These are phyloP conservation scores for Thalassiosira hispida DNA, from an alignment of 352 stramenopile genomes.

Conservation along the genomic window DNA sequence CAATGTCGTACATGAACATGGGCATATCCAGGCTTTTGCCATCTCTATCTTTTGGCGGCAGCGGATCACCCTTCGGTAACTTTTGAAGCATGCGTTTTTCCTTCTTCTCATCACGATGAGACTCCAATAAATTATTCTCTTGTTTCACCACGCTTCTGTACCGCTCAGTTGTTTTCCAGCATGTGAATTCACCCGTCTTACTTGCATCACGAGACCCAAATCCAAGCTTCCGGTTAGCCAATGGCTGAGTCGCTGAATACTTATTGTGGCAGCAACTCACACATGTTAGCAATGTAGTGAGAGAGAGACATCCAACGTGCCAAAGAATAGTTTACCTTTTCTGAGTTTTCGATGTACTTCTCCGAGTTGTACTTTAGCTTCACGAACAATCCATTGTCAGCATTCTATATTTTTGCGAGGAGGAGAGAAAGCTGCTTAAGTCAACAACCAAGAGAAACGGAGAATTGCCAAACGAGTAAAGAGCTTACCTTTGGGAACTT, in stretches of 20 bases:
- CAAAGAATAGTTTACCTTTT: conserved; percentile 48
- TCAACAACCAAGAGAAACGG: no score
- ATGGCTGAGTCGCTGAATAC: conserved; percentile 89
- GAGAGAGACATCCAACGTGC: not conserved
- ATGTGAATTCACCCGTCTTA: conserved; percentile 91
- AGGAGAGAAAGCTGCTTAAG: no score
- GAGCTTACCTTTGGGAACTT: conserved; percentile 47
- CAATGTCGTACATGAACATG: conserved; percentile 75
- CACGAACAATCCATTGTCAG: conserved; percentile 86
- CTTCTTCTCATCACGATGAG: conserved; percentile 84
- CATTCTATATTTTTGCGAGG: conserved; percentile 31
- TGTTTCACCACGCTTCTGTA: conserved; percentile 88
- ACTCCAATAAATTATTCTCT: conserved; percentile 82
- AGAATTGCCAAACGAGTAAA: no score
- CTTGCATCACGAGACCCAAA: conserved; percentile 91
- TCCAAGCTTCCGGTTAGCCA: conserved; percentile 88
- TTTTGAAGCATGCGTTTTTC: conserved; percentile 41
- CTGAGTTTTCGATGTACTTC: conserved; percentile 87
- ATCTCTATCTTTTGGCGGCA: conserved; percentile 45
- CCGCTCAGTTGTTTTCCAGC: conserved; percentile 89
- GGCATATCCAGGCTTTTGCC: conserved; percentile 53
- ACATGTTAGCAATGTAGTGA: not conserved
- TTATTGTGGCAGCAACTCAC: not conserved
- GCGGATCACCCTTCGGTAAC: conserved; percentile 6
- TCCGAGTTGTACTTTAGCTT: conserved; percentile 85